Conservation (phyloP, 257 asterid species). For the Solanum dulcamara region DNA sequence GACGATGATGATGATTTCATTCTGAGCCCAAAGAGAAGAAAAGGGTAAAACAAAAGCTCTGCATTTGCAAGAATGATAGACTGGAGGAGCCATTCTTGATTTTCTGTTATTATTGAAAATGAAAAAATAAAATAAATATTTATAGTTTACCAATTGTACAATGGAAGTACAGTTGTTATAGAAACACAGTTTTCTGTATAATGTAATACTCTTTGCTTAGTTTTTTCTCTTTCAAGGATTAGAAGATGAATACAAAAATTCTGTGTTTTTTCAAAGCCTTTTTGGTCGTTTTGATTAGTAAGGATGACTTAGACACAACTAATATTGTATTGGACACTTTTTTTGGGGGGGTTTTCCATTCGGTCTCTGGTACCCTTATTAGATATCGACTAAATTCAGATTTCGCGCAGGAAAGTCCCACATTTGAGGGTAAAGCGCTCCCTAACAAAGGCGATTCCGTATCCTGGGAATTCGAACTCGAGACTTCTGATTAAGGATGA, state of each 20-base stretch:
- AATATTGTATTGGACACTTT: too few species aligned
- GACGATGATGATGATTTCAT: constrained; percentile 58
- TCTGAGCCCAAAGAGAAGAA: constrained; percentile 59
- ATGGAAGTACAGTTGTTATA: not conserved
- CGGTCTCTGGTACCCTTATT: too few species aligned
- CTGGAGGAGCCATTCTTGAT: not conserved
- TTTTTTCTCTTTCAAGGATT: not conserved
- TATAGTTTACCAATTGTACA: not conserved
- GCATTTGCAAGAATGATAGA: not conserved
- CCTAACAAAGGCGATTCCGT: too few species aligned
- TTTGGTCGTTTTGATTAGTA: too few species aligned
- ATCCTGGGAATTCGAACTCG: too few species aligned
- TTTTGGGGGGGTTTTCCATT: too few species aligned
- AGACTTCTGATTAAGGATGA: too few species aligned
- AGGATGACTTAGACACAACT: too few species aligned
- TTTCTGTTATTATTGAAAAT: not conserved
- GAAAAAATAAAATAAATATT: not conserved
- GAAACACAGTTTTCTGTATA: not conserved
- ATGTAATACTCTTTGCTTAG: not conserved
- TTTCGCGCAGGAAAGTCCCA: too few species aligned
- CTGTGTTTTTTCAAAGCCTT: not conserved
- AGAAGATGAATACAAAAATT: not conserved
- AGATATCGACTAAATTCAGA: too few species aligned
- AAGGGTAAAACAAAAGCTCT: constrained; percentile 22
- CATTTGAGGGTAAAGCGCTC: too few species aligned